These are phyloP conservation scores for Tremellales sp. DNA, from an alignment of 1,284 basidiomycete genomes.

Conservation along the genomic window DNA sequence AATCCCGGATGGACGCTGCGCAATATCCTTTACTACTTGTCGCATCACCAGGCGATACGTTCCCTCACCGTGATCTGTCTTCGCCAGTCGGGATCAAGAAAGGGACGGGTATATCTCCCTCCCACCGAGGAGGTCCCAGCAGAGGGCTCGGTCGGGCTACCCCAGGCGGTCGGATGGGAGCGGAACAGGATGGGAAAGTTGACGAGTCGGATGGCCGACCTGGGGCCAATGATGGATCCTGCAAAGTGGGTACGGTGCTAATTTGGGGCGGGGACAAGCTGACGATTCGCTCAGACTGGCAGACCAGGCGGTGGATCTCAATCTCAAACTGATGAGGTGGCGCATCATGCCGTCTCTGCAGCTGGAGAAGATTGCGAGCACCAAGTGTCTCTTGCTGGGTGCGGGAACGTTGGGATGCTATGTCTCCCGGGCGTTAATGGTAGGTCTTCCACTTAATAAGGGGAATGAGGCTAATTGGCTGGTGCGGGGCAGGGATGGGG, in stretches of 20 bases:
- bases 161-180: conserved; percentile 86
- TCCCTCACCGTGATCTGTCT: conserved; percentile 69
- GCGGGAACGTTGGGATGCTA: conserved; percentile 97
- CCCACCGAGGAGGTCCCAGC: background rate
- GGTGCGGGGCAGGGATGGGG: conserved; percentile 76
- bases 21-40: conserved; percentile 81
- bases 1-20: conserved; percentile 93
- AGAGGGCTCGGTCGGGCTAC: conserved; percentile 9
- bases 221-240: conserved; percentile 96
- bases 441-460: conserved; percentile 43
- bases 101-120: conserved; percentile 11
- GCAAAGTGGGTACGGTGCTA: conserved; percentile 48
- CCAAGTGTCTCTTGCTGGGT: conserved; percentile 80
- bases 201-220: conserved; percentile 79
- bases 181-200: conserved; percentile 80
- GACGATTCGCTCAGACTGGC: conserved; percentile 61
- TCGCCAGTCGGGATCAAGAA: conserved; percentile 50
- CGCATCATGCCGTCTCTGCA: conserved; percentile 85
- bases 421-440: conserved; percentile 83
- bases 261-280: no score
- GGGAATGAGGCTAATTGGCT: background rate
- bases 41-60: conserved; percentile 53
- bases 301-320: conserved; percentile 92
- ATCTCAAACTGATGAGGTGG: conserved; percentile 98
- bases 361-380: conserved; percentile 76